Evolutionary conservation across 768 basidiomycete species (phyloP).

Genomic region (Pleurotus sapidus): DNA sequence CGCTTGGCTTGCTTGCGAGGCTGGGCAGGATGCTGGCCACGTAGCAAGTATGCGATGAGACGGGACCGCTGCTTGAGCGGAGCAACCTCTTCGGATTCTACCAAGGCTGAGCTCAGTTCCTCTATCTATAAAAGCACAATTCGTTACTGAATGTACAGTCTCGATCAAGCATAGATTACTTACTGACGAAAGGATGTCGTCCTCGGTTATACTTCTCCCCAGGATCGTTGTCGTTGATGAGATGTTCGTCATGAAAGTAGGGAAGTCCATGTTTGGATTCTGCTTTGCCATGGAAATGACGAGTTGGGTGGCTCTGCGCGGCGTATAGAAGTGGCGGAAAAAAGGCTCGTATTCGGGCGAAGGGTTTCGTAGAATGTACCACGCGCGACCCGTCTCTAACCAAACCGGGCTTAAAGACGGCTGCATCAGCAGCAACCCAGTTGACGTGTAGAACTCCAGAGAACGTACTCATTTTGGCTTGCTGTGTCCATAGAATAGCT

Average conservation of each 20-base stretch:
- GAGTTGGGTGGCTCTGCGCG: conserved; percentile 49
- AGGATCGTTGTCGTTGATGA: conserved; percentile 14
- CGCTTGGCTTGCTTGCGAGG: conserved; percentile 1
- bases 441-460: not conserved
- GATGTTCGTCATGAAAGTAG: conserved; percentile 33
- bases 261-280: conserved; percentile 25
- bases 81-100: too few relatives aligned
- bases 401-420: conserved; percentile 49
- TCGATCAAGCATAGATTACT: not conserved
- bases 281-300: conserved; percentile 34
- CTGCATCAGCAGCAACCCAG: too few relatives aligned
- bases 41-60: conserved; percentile 24
- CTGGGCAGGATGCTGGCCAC: conserved; percentile 1
- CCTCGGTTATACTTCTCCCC: conserved; percentile 2
- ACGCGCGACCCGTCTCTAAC: conserved; percentile 61
- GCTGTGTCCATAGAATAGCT: conserved; percentile 51
- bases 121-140: too few relatives aligned
- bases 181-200: conserved; percentile 2
- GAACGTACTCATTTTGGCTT: conserved; percentile 45
- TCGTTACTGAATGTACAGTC: too few relatives aligned
- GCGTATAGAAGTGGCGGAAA: conserved; percentile 48
- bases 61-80: conserved; percentile 7
- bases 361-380: conserved; percentile 56
- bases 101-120: too few relatives aligned
- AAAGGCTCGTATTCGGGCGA: conserved; percentile 38